Evolutionary conservation across 2,329 filamentous ascomycete genomes (phyloP).

Genomic region (Ceratocystis alfenasii): DNA sequence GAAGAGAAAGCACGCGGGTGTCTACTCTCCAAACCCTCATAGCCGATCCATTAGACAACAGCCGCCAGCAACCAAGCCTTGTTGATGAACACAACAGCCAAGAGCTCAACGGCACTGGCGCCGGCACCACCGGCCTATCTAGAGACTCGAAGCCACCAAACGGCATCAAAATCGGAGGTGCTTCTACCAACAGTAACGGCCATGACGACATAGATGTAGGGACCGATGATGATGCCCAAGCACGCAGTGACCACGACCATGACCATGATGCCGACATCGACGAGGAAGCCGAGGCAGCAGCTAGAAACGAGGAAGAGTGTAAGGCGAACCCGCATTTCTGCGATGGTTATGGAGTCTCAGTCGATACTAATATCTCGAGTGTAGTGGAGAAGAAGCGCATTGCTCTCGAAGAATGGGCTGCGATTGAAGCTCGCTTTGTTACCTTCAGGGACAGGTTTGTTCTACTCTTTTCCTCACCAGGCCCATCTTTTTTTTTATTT

Average conservation of each 20-base stretch:
- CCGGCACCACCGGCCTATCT: not conserved
- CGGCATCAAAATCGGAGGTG: constrained; percentile 4
- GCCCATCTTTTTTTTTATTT: not conserved
- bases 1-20: constrained; percentile 22
- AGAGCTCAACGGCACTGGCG: constrained; percentile 23
- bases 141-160: constrained; percentile 15
- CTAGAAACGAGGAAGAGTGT: constrained; percentile 55
- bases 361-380: constrained; percentile 26
- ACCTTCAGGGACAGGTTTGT: constrained; percentile 66
- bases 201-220: constrained; percentile 24
- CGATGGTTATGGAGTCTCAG: not conserved
- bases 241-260: constrained; percentile 18
- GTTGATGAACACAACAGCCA: constrained; percentile 28
- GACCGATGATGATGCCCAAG: constrained; percentile 27
- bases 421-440: constrained; percentile 80
- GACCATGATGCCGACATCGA: constrained; percentile 31
- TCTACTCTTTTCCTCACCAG: not conserved
- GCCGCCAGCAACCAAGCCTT: not conserved
- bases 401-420: constrained; percentile 65
- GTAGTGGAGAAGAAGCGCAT: constrained; percentile 65
- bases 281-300: constrained; percentile 47
- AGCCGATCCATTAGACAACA: constrained; percentile 1
- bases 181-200: not conserved
- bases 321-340: constrained; percentile 28
- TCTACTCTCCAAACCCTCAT: constrained; percentile 24